A percentile compares a stretch with the other conserved stretches of the same genome.
Conservation (phyloP, 1,284 basidiomycete genomes). For the Volvariella volvacea region DNA sequence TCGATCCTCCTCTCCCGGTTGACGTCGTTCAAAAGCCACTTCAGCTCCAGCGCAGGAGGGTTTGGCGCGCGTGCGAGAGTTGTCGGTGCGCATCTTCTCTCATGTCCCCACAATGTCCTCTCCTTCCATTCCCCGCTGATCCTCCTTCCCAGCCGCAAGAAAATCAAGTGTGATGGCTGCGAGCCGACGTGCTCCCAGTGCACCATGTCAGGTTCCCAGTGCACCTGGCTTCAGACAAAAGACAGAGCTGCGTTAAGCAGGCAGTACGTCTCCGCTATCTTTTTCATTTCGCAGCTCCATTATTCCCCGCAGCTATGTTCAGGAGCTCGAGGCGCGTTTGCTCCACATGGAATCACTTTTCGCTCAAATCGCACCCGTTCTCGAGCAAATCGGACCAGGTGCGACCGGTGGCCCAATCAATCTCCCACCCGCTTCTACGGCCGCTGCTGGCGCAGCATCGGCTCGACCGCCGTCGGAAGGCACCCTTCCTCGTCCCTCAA, state of each 20-base stretch:
- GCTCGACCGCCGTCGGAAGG: constrained; percentile 21
- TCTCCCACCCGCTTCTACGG: constrained; percentile 14
- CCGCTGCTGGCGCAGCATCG: constrained; percentile 19
- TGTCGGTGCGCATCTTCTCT: constrained; percentile 55
- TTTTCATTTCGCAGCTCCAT: constrained; percentile 1
- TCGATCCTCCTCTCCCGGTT: constrained; percentile 43
- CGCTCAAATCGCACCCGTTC: constrained; percentile 67
- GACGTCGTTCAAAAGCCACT: constrained; percentile 64
- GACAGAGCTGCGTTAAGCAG: constrained; percentile 78
- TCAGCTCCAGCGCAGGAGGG: constrained; percentile 66
- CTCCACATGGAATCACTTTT: constrained; percentile 81
- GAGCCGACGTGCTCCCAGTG: constrained; percentile 84
- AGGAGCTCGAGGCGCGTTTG: constrained; percentile 77
- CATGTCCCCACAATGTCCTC: no score
- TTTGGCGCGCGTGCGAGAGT: constrained; percentile 80
- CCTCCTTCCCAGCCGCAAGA: constrained; percentile 57
- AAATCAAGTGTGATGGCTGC: constrained; percentile 82
- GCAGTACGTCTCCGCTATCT: constrained; percentile 50
- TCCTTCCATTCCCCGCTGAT: constrained; percentile 13
- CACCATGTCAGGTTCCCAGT: constrained; percentile 60
- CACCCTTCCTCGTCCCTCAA: constrained; percentile 22
- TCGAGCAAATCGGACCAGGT: constrained; percentile 58
- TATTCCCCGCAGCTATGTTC: constrained; percentile 60
- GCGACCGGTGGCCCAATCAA: constrained; percentile 27
- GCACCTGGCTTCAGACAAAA: constrained; percentile 83